phyloP scores from a whole-genome alignment of 2,329 filamentous ascomycete species.

The Cytospora paraplurivora region DNA sequence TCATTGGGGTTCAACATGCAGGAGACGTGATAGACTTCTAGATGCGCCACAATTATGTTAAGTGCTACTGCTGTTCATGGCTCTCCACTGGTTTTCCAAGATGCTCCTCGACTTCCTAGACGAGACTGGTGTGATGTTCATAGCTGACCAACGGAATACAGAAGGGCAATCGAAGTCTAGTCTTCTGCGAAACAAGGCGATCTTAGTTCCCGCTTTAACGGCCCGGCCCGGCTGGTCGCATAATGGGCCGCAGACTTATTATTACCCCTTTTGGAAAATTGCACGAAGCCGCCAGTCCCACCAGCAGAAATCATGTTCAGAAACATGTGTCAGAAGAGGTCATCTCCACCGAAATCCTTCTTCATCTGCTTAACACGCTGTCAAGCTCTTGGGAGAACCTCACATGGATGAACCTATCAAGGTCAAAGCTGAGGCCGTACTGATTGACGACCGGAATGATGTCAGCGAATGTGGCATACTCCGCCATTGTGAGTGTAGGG shows the following conservation, averaged over 20 bases:
- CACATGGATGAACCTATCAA: not conserved
- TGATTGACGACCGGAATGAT: not conserved
- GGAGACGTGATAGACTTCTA: constrained; percentile 24
- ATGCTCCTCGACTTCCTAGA: not conserved
- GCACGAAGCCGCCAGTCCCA: not conserved
- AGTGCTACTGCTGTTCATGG: constrained; percentile 22
- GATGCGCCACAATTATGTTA: constrained; percentile 26
- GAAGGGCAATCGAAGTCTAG: not conserved
- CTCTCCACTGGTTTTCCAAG: not conserved
- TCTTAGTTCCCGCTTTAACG: not conserved
- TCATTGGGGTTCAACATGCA: constrained; percentile 8
- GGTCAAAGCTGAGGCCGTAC: not conserved
- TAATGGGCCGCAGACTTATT: constrained; percentile 1
- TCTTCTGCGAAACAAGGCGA: not conserved
- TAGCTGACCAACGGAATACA: too few relatives aligned
- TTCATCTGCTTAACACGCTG: not conserved
- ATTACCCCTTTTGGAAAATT: not conserved
- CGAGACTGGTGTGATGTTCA: too few relatives aligned
- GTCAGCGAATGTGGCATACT: not conserved
- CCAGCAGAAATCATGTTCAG: not conserved
- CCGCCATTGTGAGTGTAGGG: too few relatives aligned
- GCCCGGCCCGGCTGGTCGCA: not conserved
- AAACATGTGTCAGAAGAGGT: not conserved
- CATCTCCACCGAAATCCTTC: not conserved
- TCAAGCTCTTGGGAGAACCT: not conserved